These are phyloP conservation scores for Nicotiana paniculata DNA, from an alignment of 257 asterid species.

Conservation along the genomic window DNA sequence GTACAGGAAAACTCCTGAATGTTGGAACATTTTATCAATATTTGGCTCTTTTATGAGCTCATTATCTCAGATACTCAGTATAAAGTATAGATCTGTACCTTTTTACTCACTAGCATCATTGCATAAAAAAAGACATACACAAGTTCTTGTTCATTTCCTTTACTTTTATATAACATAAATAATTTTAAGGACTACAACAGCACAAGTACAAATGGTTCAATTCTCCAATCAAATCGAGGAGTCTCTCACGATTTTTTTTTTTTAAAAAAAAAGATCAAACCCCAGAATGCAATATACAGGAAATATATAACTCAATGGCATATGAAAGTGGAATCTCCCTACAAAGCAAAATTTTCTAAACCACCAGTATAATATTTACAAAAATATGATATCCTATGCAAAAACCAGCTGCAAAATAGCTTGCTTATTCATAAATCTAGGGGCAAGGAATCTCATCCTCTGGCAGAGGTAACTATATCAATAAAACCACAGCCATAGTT, in stretches of 20 bases:
- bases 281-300: background rate
- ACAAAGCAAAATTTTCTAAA: background rate
- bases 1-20: background rate
- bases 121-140: background rate
- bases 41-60: background rate
- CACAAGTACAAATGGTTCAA: background rate
- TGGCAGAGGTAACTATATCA: conserved; percentile 5
- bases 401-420: background rate
- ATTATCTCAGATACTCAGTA: background rate
- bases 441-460: background rate
- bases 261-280: background rate
- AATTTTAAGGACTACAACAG: background rate
- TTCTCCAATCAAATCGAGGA: background rate
- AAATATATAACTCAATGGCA: background rate
- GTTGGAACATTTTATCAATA: background rate
- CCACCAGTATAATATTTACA: background rate
- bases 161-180: background rate
- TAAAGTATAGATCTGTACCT: too few relatives aligned
- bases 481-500: conserved; percentile 26
- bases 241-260: background rate
- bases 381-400: background rate
- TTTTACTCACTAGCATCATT: background rate
- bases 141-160: background rate
- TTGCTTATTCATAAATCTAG: conserved; percentile 6
- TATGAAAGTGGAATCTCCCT: background rate